phyloP scores from a whole-genome alignment of 2,329 filamentous ascomycete genomes.

The Talaromyces albobiverticillius region DNA sequence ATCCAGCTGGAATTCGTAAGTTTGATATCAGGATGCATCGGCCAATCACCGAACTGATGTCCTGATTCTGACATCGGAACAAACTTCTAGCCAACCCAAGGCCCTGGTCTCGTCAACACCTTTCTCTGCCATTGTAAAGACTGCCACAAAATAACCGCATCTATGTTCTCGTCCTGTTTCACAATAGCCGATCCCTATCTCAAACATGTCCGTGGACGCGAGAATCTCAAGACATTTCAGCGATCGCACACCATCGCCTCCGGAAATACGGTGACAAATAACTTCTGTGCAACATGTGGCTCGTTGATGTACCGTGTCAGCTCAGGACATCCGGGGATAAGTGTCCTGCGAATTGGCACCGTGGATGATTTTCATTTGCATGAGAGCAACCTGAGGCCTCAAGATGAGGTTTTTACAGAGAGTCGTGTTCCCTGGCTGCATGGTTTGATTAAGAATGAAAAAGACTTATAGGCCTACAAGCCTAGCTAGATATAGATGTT shows the following conservation, averaged over 20 bases:
- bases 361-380: conserved; percentile 7
- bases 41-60: neutral
- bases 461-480: neutral
- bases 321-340: neutral
- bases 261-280: conserved; percentile 1
- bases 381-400: conserved; percentile 3
- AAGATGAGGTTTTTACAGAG: neutral
- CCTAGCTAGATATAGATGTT: too few relatives aligned
- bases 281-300: conserved; percentile 5
- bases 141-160: conserved; percentile 6
- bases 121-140: conserved; percentile 6
- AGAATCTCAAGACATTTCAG: conserved; percentile 3
- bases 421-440: neutral
- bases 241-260: neutral
- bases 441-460: neutral
- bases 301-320: conserved; percentile 3
- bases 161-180: conserved; percentile 3
- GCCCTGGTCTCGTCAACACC: conserved; percentile 1
- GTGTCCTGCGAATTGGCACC: conserved; percentile 4
- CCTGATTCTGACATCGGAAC: neutral
- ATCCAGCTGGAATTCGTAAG: conserved; percentile 5
- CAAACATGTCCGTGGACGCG: conserved; percentile 5
- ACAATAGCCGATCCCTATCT: neutral
- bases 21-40: neutral
- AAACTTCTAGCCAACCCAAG: conserved; percentile 1